A percentile compares a stretch with the other conserved stretches of the same genome.
These are phyloP conservation scores for Parathielavia appendiculata DNA, from an alignment of 495 filamentous ascomycete genomes.

Conservation along the genomic window DNA sequence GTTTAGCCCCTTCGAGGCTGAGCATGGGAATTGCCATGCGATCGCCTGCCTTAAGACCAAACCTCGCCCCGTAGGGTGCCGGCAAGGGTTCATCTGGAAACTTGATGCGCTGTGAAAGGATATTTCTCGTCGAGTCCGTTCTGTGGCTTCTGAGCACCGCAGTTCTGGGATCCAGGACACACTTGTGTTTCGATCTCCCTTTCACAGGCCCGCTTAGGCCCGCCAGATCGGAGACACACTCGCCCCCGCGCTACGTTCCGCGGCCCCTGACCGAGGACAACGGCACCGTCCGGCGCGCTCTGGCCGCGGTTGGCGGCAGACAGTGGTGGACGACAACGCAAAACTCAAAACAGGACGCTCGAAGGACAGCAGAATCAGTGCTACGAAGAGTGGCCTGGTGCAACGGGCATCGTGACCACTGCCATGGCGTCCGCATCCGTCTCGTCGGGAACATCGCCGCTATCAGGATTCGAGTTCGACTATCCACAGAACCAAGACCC, in stretches of 20 bases:
- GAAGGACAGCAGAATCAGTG: not conserved
- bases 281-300: not conserved
- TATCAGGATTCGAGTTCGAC: slow-evolving; percentile 26
- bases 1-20: slow-evolving; percentile 29
- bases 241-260: slow-evolving; percentile 4
- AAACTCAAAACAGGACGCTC: not conserved
- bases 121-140: too few species aligned
- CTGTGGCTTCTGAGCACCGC: not conserved
- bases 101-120: not conserved
- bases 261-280: slow-evolving; percentile 9
- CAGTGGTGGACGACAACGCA: slow-evolving; percentile 6
- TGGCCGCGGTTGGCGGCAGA: slow-evolving; percentile 4
- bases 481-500: slow-evolving; percentile 14
- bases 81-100: not conserved
- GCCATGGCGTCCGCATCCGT: slow-evolving; percentile 36
- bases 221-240: not conserved
- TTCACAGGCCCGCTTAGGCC: not conserved
- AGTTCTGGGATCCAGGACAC: not conserved
- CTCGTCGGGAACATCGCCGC: slow-evolving; percentile 26
- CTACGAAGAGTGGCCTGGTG: not conserved
- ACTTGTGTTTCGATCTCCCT: not conserved
- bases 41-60: slow-evolving; percentile 10
- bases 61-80: slow-evolving; percentile 9
- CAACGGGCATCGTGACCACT: not conserved
- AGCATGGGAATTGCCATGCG: slow-evolving; percentile 3